Percentiles rank a stretch among this genome's conserved stretches.
Conservation (phyloP, 192 early-diverging fungal species). For the Funneliformis mosseae region DNA sequence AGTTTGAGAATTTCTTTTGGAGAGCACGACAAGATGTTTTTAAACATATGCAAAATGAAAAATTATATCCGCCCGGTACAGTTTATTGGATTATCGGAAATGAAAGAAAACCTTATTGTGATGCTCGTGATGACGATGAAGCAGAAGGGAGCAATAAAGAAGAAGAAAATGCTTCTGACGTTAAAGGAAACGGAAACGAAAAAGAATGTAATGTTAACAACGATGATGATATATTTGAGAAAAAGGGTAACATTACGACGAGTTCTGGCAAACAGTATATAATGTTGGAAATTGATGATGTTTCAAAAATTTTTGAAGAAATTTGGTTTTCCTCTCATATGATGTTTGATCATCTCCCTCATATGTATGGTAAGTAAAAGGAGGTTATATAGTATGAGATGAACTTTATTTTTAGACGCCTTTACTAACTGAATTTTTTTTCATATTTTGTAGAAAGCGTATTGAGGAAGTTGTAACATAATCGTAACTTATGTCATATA, state of each 20-base stretch:
- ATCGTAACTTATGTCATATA: too few relatives aligned
- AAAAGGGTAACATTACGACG: not conserved
- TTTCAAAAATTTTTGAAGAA: conserved; percentile 28
- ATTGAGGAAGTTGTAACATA: too few relatives aligned
- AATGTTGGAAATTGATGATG: conserved; percentile 27
- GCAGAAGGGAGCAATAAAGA: not conserved
- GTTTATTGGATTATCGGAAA: conserved; percentile 46
- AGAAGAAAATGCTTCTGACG: not conserved
- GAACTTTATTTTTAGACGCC: not conserved
- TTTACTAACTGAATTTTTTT: not conserved
- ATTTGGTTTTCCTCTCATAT: conserved; percentile 27
- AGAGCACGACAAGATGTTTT: conserved; percentile 1
- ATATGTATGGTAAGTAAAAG: conserved; percentile 28
- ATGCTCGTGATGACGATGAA: conserved; percentile 10
- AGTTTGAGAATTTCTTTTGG: conserved; percentile 26
- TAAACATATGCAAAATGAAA: conserved; percentile 8
- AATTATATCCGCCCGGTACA: conserved; percentile 48
- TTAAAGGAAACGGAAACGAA: not conserved
- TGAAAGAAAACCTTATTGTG: conserved; percentile 27
- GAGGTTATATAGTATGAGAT: not conserved
- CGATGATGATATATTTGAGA: not conserved
- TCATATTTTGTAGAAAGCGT: too few relatives aligned
- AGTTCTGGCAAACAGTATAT: not conserved
- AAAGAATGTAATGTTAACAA: not conserved
- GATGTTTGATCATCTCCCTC: conserved; percentile 29